Conservation (phyloP, 805 yeast genomes). For the Debaryomyces hansenii region DNA sequence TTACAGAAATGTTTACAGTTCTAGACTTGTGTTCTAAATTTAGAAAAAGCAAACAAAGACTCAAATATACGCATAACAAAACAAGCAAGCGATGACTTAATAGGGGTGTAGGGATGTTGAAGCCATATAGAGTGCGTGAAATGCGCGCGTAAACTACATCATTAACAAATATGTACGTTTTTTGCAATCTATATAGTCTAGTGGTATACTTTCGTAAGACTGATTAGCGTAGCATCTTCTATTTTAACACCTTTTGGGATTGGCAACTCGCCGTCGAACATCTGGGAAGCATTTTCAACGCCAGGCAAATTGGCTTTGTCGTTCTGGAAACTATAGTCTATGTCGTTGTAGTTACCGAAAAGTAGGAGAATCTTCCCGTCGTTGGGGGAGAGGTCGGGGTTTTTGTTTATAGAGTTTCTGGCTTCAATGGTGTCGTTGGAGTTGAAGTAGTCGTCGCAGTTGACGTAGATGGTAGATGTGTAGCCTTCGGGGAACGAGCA, state of each 20-base stretch:
- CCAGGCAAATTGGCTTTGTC: conserved; percentile 54
- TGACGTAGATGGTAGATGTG: conserved; percentile 61
- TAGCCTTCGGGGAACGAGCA: conserved; percentile 66
- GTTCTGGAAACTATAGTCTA: conserved; percentile 50
- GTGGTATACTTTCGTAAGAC: conserved; percentile 38
- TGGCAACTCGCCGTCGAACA: conserved; percentile 64
- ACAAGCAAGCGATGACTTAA: background rate
- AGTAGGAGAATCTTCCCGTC: conserved; percentile 49
- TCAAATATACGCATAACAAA: background rate
- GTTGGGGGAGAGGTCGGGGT: background rate
- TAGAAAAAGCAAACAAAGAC: background rate
- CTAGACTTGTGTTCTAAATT: background rate
- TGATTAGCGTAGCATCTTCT: conserved; percentile 70
- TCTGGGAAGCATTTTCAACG: conserved; percentile 53
- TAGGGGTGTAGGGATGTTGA: no score
- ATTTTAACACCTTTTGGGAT: conserved; percentile 59
- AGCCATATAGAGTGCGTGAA: no score
- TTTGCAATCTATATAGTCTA: no score
- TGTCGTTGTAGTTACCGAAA: conserved; percentile 62
- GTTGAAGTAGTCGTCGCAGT: conserved; percentile 63
- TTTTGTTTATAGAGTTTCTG: conserved; percentile 9
- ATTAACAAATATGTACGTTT: background rate
- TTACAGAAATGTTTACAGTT: background rate
- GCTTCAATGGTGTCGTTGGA: conserved; percentile 16
- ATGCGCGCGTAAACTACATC: background rate